Percentiles rank a stretch among this genome's conserved stretches.
Conservation (phyloP, 306 rosid species). For the Astragalus glycyphyllos region DNA sequence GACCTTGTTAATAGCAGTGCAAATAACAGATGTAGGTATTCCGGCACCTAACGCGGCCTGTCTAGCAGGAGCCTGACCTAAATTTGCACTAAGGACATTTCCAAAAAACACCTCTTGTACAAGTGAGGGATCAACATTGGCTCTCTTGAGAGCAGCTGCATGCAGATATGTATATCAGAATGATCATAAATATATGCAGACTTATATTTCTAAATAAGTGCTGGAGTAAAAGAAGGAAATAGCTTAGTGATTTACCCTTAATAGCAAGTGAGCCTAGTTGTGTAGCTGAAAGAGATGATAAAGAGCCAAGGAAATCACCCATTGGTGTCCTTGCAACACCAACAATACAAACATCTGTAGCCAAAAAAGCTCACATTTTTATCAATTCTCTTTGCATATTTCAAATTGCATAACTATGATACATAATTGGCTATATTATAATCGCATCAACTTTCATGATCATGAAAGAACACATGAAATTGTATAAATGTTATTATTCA, state of each 20-base stretch:
- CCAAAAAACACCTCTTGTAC: conserved; percentile 98
- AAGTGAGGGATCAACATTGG: conserved; percentile 75
- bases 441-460: neutral
- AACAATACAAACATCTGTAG: conserved; percentile 87
- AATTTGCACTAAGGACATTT: conserved; percentile 88
- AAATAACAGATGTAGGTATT: conserved; percentile 75
- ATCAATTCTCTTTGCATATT: conserved; percentile 4
- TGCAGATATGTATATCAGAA: conserved; percentile 44
- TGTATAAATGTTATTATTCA: neutral
- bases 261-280: conserved; percentile 82
- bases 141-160: conserved; percentile 85
- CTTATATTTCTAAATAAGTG: neutral
- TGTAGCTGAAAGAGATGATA: conserved; percentile 88
- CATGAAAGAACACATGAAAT: neutral
- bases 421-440: too few species aligned
- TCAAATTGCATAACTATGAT: conserved; percentile 2
- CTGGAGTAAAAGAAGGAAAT: neutral
- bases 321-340: conserved; percentile 94
- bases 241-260: conserved; percentile 46
- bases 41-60: conserved; percentile 96
- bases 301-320: conserved; percentile 82
- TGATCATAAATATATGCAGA: conserved; percentile 16
- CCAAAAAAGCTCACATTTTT: neutral
- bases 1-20: conserved; percentile 93
- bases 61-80: conserved; percentile 97